These are phyloP conservation scores for Ambrosiella xylebori DNA, from an alignment of 2,329 filamentous ascomycete species.

Conservation along the genomic window DNA sequence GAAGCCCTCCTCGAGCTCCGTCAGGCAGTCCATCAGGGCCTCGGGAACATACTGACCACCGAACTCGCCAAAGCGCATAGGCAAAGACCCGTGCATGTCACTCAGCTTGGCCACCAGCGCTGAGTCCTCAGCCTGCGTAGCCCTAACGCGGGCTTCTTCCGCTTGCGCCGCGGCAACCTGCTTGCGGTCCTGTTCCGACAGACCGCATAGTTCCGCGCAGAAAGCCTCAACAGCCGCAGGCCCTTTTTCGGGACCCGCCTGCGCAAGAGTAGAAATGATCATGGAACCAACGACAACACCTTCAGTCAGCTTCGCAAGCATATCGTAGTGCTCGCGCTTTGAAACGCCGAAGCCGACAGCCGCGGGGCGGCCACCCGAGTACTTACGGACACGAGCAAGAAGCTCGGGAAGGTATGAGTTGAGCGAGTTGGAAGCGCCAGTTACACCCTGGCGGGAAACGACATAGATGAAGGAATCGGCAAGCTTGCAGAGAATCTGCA, in stretches of 20 bases:
- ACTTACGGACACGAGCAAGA: conserved; percentile 71
- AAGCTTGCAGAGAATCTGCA: conserved; percentile 90
- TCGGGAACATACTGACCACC: conserved; percentile 96
- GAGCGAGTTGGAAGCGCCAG: conserved; percentile 69
- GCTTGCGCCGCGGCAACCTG: conserved; percentile 28
- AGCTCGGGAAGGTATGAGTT: conserved; percentile 70
- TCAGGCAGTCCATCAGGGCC: conserved; percentile 90
- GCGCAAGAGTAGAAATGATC: conserved; percentile 66
- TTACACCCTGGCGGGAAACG: conserved; percentile 92
- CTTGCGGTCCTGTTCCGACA: conserved; percentile 20
- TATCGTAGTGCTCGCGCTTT: conserved; percentile 82
- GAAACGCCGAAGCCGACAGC: conserved; percentile 94
- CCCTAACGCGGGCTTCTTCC: conserved; percentile 48
- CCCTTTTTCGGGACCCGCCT: conserved; percentile 48
- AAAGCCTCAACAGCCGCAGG: conserved; percentile 53
- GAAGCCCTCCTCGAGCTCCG: conserved; percentile 81
- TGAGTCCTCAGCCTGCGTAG: conserved; percentile 31
- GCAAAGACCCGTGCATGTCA: conserved; percentile 62
- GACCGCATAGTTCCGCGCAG: conserved; percentile 50
- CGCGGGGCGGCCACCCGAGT: conserved; percentile 76
- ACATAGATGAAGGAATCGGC: conserved; percentile 99
- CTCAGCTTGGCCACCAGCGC: conserved; percentile 70
- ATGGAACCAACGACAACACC: conserved; percentile 95
- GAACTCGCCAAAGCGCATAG: conserved; percentile 83
- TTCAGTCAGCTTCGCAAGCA: conserved; percentile 68